Evolutionary conservation across 2,329 filamentous ascomycete species (phyloP).

Genomic region (Ceratocystiopsis brevicomis): DNA sequence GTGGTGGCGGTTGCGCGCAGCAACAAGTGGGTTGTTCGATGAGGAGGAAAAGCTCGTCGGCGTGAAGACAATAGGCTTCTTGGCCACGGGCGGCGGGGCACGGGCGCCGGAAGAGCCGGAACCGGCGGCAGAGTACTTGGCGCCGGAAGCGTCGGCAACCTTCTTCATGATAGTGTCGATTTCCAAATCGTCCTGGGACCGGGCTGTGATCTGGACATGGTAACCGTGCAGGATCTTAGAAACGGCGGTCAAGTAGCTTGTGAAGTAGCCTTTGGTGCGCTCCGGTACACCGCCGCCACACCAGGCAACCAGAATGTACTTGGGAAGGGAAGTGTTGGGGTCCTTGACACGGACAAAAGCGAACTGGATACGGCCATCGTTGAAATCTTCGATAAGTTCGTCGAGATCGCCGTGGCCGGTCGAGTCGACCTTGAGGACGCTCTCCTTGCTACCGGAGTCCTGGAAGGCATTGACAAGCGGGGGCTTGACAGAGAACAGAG

Average conservation of each 20-base stretch:
- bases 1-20: constrained; percentile 41
- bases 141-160: constrained; percentile 81
- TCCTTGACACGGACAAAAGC: constrained; percentile 94
- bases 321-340: constrained; percentile 73
- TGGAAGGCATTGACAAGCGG: constrained; percentile 88
- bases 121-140: constrained; percentile 64
- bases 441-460: constrained; percentile 71
- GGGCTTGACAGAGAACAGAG: constrained; percentile 79
- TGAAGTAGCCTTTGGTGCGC: constrained; percentile 95
- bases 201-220: constrained; percentile 91
- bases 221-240: constrained; percentile 90
- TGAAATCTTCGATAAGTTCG: constrained; percentile 89
- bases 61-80: constrained; percentile 71
- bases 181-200: constrained; percentile 74
- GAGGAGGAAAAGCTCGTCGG: constrained; percentile 40
- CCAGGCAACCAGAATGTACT: constrained; percentile 87
- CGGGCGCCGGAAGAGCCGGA: constrained; percentile 19
- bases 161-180: constrained; percentile 82
- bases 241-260: constrained; percentile 75
- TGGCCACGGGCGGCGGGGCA: constrained; percentile 54
- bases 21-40: constrained; percentile 46
- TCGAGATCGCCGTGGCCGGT: constrained; percentile 76
- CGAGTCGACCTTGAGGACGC: constrained; percentile 80
- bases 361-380: constrained; percentile 89
- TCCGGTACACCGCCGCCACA: constrained; percentile 97